These are phyloP conservation scores for Aspergillus saccharolyticus DNA, from an alignment of 495 filamentous ascomycete genomes.

Conservation along the genomic window DNA sequence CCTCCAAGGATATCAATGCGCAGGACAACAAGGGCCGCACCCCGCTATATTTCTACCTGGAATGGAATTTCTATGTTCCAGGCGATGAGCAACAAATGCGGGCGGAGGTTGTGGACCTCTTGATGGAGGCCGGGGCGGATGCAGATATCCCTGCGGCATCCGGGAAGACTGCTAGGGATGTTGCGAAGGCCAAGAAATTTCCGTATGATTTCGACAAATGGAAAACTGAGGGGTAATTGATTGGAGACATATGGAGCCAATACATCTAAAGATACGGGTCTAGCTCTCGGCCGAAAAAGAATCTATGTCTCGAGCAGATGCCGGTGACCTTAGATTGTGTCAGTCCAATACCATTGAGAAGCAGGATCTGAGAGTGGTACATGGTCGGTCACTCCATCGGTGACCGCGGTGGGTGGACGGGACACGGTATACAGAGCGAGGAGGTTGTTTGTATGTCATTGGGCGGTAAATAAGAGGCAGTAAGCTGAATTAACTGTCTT, in stretches of 20 bases:
- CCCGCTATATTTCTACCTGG: too few relatives aligned
- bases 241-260: not conserved
- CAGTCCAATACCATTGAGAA: not conserved
- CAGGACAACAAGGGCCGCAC: too few relatives aligned
- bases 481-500: not conserved
- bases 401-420: not conserved
- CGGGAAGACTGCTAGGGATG: too few relatives aligned
- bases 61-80: too few relatives aligned
- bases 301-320: not conserved
- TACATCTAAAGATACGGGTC: not conserved
- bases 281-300: not conserved
- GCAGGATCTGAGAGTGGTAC: not conserved
- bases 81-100: too few relatives aligned
- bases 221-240: too few relatives aligned
- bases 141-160: too few relatives aligned
- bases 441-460: not conserved
- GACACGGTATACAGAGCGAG: not conserved
- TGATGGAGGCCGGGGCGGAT: too few relatives aligned
- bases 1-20: too few relatives aligned
- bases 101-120: too few relatives aligned
- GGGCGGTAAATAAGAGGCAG: not conserved
- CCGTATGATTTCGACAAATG: too few relatives aligned
- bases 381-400: not conserved
- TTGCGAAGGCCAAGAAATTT: too few relatives aligned
- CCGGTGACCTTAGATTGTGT: not conserved